Evolutionary conservation across 2,329 filamentous ascomycete genomes (phyloP).

Genomic region (Colletotrichum trifolii): DNA sequence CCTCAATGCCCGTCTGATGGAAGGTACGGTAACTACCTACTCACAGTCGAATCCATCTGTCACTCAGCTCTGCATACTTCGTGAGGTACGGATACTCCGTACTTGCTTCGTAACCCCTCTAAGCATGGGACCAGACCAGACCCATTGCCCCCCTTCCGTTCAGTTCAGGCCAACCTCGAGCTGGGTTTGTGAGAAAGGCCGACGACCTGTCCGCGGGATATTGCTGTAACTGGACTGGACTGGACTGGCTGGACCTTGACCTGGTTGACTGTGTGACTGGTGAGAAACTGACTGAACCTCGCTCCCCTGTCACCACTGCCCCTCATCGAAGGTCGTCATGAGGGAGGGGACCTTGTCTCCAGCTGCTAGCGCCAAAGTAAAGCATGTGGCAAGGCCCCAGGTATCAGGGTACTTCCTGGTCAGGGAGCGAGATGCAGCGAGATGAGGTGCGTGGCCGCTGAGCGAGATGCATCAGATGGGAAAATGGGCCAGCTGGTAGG

Average conservation of each 20-base stretch:
- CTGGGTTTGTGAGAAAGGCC: slow-evolving; percentile 7
- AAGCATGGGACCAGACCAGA: slow-evolving; percentile 14
- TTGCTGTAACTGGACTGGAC: neutral
- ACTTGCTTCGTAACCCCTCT: neutral
- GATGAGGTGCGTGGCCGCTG: slow-evolving; percentile 13
- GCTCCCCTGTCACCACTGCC: slow-evolving; percentile 11
- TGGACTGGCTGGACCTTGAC: slow-evolving; percentile 7
- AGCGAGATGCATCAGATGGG: slow-evolving; percentile 6
- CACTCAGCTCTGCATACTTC: slow-evolving; percentile 6
- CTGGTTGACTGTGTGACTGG: slow-evolving; percentile 5
- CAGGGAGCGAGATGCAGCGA: slow-evolving; percentile 3
- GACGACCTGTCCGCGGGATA: slow-evolving; percentile 4
- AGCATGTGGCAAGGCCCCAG: neutral
- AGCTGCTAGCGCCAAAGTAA: slow-evolving; percentile 33
- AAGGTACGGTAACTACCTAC: too few species aligned
- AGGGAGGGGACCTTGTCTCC: slow-evolving; percentile 34
- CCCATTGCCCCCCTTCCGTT: slow-evolving; percentile 14
- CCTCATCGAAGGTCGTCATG: slow-evolving; percentile 23
- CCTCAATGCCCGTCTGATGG: too few species aligned
- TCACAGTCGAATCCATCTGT: neutral
- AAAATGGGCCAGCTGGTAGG: neutral
- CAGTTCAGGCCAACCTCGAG: slow-evolving; percentile 18
- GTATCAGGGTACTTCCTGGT: slow-evolving; percentile 22
- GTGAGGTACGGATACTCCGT: too few species aligned
- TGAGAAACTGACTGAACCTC: slow-evolving; percentile 18